Conservation (phyloP, 1,284 basidiomycete species). For the Apiotrichum sp. region DNA sequence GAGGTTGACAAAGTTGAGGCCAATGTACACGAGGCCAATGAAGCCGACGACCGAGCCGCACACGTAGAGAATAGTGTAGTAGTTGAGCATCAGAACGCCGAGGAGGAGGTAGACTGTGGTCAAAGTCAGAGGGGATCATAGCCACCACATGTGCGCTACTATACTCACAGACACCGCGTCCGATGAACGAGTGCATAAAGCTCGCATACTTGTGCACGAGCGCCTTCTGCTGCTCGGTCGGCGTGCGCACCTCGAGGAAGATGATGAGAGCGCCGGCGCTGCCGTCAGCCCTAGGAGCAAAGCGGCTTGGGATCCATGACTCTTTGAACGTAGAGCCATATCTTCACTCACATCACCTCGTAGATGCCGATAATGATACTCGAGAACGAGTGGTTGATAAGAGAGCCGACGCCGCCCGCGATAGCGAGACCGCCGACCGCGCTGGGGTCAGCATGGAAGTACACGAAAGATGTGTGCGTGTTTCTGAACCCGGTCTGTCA, state of each 20-base stretch:
- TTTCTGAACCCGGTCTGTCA: no score
- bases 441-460: conserved; percentile 14
- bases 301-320: neutral
- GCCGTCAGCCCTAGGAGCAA: conserved; percentile 1
- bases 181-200: conserved; percentile 47
- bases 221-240: conserved; percentile 40
- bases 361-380: conserved; percentile 44
- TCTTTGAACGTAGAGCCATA: neutral
- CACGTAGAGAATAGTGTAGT: conserved; percentile 45
- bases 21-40: conserved; percentile 41
- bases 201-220: conserved; percentile 45
- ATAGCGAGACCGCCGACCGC: conserved; percentile 44
- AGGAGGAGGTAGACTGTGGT: conserved; percentile 44
- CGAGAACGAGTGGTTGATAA: conserved; percentile 44
- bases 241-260: conserved; percentile 39
- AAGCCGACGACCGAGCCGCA: conserved; percentile 41
- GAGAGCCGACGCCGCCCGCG: conserved; percentile 40
- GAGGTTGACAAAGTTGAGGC: conserved; percentile 39
- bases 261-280: conserved; percentile 39
- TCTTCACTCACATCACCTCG: conserved; percentile 36
- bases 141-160: neutral
- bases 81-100: conserved; percentile 46
- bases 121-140: neutral
- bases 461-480: no score
- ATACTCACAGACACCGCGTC: conserved; percentile 47